Evolutionary conservation across 1,284 basidiomycete genomes (phyloP), one percentile per base, ranked within the genome.

Genomic region (Trichosporon inkin): DNA sequence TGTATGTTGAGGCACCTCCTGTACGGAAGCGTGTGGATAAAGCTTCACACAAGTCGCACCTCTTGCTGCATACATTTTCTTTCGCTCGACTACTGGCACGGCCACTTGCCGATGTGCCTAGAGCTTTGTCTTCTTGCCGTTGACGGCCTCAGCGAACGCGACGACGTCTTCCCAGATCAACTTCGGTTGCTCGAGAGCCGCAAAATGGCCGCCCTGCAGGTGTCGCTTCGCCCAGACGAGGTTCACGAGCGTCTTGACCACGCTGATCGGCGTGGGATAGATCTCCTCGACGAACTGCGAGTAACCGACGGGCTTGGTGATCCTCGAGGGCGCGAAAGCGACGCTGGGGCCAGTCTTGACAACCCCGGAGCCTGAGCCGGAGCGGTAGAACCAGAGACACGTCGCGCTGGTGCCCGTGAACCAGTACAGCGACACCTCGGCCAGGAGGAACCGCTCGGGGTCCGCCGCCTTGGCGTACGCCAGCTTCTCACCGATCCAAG

Each of bases 401-500:
- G 76, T 72, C 0, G 79, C 69, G 62, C 74, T 78, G 2, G 77
- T 76, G 51, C 75, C 70, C 4, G 79, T 78, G 20, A 75, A 65
- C 71, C 76, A 81, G 71, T 79, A 81, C 28, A 80, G 64, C 7
- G 76, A 73, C 22, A 77, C 63, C 44, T 73, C 74, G 14, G 73
- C 70, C 47, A 79, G 70, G 22, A 79, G 71, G 2, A 67, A 68
- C 28, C 70, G 62, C 52, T 14, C 38, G 55, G 36, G 17, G 52
- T 61, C 60, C 8, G 10, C 22, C 2, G 60, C 39, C 35, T 38
- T 47, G 28, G 58, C 57, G 44, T 54, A 49, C n/a, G 55, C 51
- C 36, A 64, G 73, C 66, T 81, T 81, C 56, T 81, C 80, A 3
- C 73, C 79, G 36, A 81, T 72, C 77, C 77, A 81, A 1, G 78